Evolutionary conservation across 2,329 filamentous ascomycete genomes (phyloP), one percentile per base, ranked within the genome.

Genomic region (Talaromyces sp.): DNA sequence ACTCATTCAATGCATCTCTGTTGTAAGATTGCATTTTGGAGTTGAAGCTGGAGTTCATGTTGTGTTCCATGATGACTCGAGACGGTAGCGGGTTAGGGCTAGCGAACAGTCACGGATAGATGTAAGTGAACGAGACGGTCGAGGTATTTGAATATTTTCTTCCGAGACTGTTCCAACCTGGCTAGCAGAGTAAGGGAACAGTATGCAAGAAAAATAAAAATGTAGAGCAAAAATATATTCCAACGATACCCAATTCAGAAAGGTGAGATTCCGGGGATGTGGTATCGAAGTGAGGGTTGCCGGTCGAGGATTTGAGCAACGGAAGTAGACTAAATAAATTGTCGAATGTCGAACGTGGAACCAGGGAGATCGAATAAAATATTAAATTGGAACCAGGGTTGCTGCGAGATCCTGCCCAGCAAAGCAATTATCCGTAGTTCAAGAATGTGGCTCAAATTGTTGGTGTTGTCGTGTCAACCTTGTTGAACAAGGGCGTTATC

Each of bases 1-100:
- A 83, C 66, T 82, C 78, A 47, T 82, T 79, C 65, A 83, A 73
- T 41, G 81, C 81, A 22, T 76, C 76, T 68, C 76, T 71, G 70
- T 83, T 81, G 45, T 67, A 59, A 19, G 64, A 59, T 63, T 68
- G 58, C 68, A 68, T 69, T 7, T 65, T 64, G 27, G 62, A 33
- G 39, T 31, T 47, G 41, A 45, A 39, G 19, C 33, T 56, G 52
- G 33, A 4, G 27, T 69, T 65, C 66, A 70, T 69, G 57, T 60
- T 63, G 60, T 71, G 68, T 68, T 72, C 68, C 24, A 62, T 68
- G 63, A 39, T 41, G 47, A 47, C 9, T 45, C 35, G 60, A 39
- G 13, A 33, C 16, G n/a, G 49, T 66, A 56, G 56, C 50, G 50
- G 49, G 13, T 41, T 67, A 59, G 56, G 56, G 56, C 37, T 59